Evolutionary conservation across 148 eudicot species (phyloP), one percentile per base, ranked within the genome.

Genomic region (Pouteria glomerata): DNA sequence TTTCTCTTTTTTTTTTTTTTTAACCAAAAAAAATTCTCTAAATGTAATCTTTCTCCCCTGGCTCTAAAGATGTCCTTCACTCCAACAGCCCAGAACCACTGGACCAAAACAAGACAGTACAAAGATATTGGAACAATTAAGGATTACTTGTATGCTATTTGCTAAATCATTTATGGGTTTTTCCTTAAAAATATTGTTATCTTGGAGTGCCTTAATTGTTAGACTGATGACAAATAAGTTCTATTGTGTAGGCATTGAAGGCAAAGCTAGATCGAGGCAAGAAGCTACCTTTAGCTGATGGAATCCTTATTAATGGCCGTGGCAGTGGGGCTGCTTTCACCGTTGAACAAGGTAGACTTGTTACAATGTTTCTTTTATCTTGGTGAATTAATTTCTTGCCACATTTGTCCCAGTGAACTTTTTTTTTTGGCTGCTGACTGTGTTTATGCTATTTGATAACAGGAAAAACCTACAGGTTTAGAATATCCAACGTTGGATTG

Each of bases 221-320:
- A n/a, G n/a, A n/a, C n/a, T n/a, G n/a, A n/a, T n/a, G n/a, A n/a
- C n/a, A n/a, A n/a, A n/a, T n/a, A n/a, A n/a, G n/a, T n/a, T n/a
- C n/a, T n/a, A n/a, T n/a, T n/a, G n/a, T n/a, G n/a, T 68, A 95
- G 98, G 78, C 57, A 60, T 83, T 92, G 86, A 83, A 69, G 78
- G 64, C 56, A 4, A 85, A 76, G 62, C 82, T 95, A 41, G 99
- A 95, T 37, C 42, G 78, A 24, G 99, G 97, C 68, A 89, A 79
- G 50, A 85, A 81, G 74, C 81, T 95, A 60, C 96, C 96, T 18
- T 77, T 67, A 57, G 91, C 96, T 12, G 90, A 91, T 65, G 96
- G 93, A n/a, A 78, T 95, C 74, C 94, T 95, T n/a, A 91, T 95
- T 70, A 95, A 95, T 57, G 99, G 99, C 3, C 97, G 92, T 33